These are phyloP conservation scores for Colletotrichum shisoi DNA, from an alignment of 2,329 filamentous ascomycete genomes.

Conservation along the genomic window DNA sequence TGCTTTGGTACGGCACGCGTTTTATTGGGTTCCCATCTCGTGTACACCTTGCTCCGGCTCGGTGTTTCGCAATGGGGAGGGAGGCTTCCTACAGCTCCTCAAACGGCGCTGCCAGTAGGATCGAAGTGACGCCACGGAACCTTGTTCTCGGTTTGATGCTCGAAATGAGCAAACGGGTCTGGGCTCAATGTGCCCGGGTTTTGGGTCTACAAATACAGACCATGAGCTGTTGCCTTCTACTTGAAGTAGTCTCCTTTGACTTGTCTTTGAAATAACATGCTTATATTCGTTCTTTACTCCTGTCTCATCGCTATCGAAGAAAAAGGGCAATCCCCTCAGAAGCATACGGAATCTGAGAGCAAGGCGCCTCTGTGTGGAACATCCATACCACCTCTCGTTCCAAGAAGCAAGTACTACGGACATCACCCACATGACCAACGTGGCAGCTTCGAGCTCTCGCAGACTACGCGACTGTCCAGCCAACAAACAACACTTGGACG, in stretches of 20 bases:
- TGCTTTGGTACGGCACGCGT: slow-evolving; percentile 6
- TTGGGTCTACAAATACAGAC: slow-evolving; percentile 29
- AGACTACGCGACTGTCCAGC: neutral
- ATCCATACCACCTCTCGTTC: neutral
- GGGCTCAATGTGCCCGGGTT: slow-evolving; percentile 1
- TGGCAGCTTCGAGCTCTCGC: neutral
- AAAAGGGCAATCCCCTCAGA: no score
- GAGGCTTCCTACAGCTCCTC: slow-evolving; percentile 27
- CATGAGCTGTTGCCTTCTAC: neutral
- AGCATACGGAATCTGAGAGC: no score
- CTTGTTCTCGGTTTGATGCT: slow-evolving; percentile 21
- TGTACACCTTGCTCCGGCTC: slow-evolving; percentile 15
- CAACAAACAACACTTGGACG: neutral
- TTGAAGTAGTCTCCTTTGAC: neutral
- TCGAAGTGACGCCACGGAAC: slow-evolving; percentile 26
- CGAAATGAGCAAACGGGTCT: neutral
- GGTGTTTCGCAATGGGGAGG: slow-evolving; percentile 3
- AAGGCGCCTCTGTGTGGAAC: neutral
- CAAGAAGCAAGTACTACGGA: neutral
- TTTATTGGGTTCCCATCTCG: slow-evolving; percentile 9
- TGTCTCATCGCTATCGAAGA: no score
- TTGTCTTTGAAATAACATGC: neutral
- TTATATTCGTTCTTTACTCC: slow-evolving; percentile 1
- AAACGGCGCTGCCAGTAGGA: slow-evolving; percentile 19
- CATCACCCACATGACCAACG: neutral